phyloP scores from a whole-genome alignment of 2,329 filamentous ascomycete genomes.

The Pseudovirgaria hyperparasitica region DNA sequence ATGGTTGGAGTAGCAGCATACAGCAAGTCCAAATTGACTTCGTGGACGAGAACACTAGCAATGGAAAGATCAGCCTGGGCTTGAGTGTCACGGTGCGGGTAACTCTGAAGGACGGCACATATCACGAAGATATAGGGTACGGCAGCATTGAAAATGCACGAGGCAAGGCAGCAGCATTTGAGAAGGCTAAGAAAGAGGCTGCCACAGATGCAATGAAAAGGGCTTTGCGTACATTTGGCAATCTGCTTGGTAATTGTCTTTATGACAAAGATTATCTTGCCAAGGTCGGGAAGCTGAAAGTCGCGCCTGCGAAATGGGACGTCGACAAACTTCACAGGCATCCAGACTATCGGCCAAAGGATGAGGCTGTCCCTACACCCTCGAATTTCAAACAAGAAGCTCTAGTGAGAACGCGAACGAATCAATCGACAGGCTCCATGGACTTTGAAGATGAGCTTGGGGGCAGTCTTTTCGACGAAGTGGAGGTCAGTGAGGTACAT shows the following conservation, averaged over 20 bases:
- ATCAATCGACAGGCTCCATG: slow-evolving; percentile 22
- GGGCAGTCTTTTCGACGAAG: slow-evolving; percentile 45
- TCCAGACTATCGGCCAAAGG: slow-evolving; percentile 48
- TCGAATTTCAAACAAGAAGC: slow-evolving; percentile 15
- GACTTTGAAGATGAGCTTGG: slow-evolving; percentile 44
- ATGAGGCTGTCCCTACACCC: slow-evolving; percentile 11
- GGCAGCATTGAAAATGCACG: slow-evolving; percentile 94
- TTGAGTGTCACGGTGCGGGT: slow-evolving; percentile 84
- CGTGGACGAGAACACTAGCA: slow-evolving; percentile 72
- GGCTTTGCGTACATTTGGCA: slow-evolving; percentile 82
- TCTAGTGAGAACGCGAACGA: slow-evolving; percentile 15
- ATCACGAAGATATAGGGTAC: slow-evolving; percentile 94
- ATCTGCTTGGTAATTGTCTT: slow-evolving; percentile 94
- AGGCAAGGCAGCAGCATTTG: slow-evolving; percentile 88
- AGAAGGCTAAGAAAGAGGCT: slow-evolving; percentile 97
- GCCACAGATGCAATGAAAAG: slow-evolving; percentile 91
- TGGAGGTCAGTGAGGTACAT: slow-evolving; percentile 48
- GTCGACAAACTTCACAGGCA: slow-evolving; percentile 72
- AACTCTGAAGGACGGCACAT: slow-evolving; percentile 86
- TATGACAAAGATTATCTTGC: slow-evolving; percentile 92
- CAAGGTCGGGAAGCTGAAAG: slow-evolving; percentile 84
- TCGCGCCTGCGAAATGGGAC: slow-evolving; percentile 63
- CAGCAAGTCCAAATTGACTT: slow-evolving; percentile 93
- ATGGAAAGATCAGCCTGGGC: slow-evolving; percentile 69
- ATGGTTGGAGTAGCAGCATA: slow-evolving; percentile 95